Percentiles rank a stretch among this genome's conserved stretches.
phyloP scores from a whole-genome alignment of 1,139 yeast genomes.

The Yamadazyma mexicana region DNA sequence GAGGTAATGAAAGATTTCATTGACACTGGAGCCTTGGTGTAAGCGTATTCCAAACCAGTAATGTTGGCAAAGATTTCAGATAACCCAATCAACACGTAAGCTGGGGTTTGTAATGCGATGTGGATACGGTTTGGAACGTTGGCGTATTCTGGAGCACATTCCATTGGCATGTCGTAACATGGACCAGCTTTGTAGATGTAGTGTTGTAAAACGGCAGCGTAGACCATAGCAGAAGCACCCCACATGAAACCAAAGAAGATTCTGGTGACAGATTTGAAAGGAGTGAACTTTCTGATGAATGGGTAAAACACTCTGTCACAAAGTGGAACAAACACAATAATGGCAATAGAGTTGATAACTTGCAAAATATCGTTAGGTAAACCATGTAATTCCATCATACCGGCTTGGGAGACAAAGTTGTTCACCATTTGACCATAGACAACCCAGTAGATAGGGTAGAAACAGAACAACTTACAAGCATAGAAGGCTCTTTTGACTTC shows the following conservation, averaged over 20 bases:
- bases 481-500: conserved; percentile 57
- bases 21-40: conserved; percentile 64
- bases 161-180: conserved; percentile 64
- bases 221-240: conserved; percentile 68
- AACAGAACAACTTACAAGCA: conserved; percentile 64
- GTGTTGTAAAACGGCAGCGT: conserved; percentile 81
- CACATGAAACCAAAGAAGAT: conserved; percentile 75
- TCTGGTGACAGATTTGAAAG: conserved; percentile 69
- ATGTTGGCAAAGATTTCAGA: conserved; percentile 67
- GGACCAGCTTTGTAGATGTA: conserved; percentile 73
- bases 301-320: conserved; percentile 57
- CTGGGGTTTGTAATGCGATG: conserved; percentile 65
- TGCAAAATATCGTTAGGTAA: conserved; percentile 69
- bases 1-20: conserved; percentile 72
- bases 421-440: conserved; percentile 67
- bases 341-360: conserved; percentile 60
- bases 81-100: conserved; percentile 59
- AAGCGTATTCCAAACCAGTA: conserved; percentile 69
- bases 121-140: conserved; percentile 52
- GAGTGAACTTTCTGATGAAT: conserved; percentile 52
- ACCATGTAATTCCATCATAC: conserved; percentile 60
- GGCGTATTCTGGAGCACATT: conserved; percentile 25
- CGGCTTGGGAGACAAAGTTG: conserved; percentile 67
- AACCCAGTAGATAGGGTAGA: conserved; percentile 67
- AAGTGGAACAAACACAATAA: conserved; percentile 63